phyloP scores from a whole-genome alignment of 1,284 basidiomycete genomes.

The Serendipita sp. region DNA sequence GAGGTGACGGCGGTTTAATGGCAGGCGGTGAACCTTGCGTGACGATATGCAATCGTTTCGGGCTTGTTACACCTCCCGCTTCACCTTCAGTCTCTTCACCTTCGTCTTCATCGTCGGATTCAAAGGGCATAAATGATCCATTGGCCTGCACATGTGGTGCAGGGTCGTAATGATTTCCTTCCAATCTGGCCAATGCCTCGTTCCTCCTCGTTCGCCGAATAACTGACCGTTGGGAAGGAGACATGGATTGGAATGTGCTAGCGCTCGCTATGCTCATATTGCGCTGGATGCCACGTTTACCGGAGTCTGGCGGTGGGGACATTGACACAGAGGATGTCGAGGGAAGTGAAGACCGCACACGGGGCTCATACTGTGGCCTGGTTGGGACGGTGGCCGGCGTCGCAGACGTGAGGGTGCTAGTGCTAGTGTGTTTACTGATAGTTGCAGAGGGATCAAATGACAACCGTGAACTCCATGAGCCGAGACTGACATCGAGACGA shows the following conservation, averaged over 20 bases:
- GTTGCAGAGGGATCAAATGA: background rate
- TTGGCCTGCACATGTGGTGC: background rate
- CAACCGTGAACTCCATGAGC: background rate
- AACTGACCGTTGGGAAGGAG: background rate
- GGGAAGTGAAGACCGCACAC: background rate
- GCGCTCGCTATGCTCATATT: slow-evolving; percentile 2
- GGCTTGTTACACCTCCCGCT: background rate
- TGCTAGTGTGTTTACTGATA: background rate
- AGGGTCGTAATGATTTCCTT: slow-evolving; percentile 1
- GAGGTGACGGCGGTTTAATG: slow-evolving; percentile 3
- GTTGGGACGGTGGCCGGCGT: background rate
- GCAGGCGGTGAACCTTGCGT: background rate
- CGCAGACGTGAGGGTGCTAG: background rate
- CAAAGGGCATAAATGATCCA: slow-evolving; percentile 4
- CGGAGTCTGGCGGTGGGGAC: background rate
- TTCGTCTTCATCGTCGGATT: slow-evolving; percentile 3
- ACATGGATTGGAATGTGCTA: background rate
- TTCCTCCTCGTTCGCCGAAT: background rate
- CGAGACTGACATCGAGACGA: background rate
- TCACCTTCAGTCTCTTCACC: background rate
- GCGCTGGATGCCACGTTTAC: background rate
- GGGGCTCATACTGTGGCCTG: slow-evolving; percentile 4
- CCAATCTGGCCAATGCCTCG: background rate
- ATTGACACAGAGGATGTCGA: background rate
- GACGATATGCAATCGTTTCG: background rate